Base-by-base conservation (phyloP, 2,329 filamentous ascomycete species). In the Colletotrichum kahawae region DNA sequence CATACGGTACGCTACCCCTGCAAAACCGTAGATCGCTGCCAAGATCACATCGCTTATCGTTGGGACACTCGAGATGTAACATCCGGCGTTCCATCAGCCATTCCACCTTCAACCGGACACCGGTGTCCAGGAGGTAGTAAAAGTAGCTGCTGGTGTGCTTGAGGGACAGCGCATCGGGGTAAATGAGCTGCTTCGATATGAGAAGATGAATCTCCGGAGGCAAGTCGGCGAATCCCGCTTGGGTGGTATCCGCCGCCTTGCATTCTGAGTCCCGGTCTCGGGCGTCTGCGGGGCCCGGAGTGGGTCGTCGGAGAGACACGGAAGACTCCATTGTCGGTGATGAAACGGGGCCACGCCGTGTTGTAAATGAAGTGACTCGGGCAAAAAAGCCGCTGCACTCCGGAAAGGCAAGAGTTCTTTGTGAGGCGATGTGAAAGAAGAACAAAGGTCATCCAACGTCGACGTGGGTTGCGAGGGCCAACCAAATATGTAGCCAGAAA, bases 131-230 rank as follows among this genome's bases (percentile, higher is more conserved):
- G 2, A 94, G 83, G 63, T 82, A 79, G 83, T 92, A 92, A 81
- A 95, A 92, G 79, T 93, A 87, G 73, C 88, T 88, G 79, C 85
- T 92, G 24, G 90, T 90, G 80, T 94, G 92, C 79, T 94, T 94
- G 18, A 95, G 84, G 0, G 92, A 93, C 2, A 95, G 87, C 0
- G 93, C 93, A 76, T 95, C 93, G 0, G 93, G 93, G 76, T 95
- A 95, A 36, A 89, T 89, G 74, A 95, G 90, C 69, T 90, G 85
- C 13, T 86, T 81, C 36, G 90, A 85, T 70, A 95, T 92, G 65
- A 91, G 87, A 2, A 93, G 81, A 78, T 94, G 93, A n/a, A 95
- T 86, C 79, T 95, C 93, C 1, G 91, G 86, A 3, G 93, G 93
- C 4, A 95, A 85, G 18, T 83, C 82, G 81, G 88, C 85, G 38